These are phyloP conservation scores for Sordaria brevicollis DNA, from an alignment of 495 filamentous ascomycete genomes.

Conservation along the genomic window DNA sequence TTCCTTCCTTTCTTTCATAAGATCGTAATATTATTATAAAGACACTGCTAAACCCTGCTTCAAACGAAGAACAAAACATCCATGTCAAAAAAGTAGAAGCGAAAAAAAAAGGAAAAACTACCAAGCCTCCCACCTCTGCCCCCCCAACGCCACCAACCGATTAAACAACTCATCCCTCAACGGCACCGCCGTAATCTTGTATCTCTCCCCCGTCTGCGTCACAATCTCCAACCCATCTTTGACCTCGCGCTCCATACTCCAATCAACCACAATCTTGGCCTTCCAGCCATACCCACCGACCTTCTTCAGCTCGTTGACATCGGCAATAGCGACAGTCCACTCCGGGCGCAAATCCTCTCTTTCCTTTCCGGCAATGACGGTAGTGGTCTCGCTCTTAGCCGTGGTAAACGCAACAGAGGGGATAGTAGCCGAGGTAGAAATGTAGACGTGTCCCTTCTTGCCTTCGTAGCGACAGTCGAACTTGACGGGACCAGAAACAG, in stretches of 20 bases:
- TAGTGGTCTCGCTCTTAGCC: constrained; percentile 12
- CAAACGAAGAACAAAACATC: no score
- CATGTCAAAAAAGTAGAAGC: no score
- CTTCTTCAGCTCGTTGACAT: constrained; percentile 61
- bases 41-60: no score
- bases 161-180: constrained; percentile 79
- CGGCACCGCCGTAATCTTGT: constrained; percentile 60
- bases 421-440: constrained; percentile 50
- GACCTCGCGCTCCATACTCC: constrained; percentile 66
- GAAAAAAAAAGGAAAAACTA: constrained; percentile 21
- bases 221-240: constrained; percentile 67
- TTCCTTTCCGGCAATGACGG: constrained; percentile 36
- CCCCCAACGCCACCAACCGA: constrained; percentile 68
- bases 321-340: constrained; percentile 43
- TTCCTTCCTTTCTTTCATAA: no score
- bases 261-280: constrained; percentile 73
- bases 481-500: constrained; percentile 54
- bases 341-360: constrained; percentile 42
- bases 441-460: constrained; percentile 59
- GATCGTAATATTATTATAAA: no score
- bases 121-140: constrained; percentile 82
- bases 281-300: constrained; percentile 85
- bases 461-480: constrained; percentile 66
- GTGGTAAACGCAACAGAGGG: constrained; percentile 50
- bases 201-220: constrained; percentile 42